Base-by-base conservation (phyloP, 2,329 filamentous ascomycete species). In the Furcasterigmium sp. region DNA sequence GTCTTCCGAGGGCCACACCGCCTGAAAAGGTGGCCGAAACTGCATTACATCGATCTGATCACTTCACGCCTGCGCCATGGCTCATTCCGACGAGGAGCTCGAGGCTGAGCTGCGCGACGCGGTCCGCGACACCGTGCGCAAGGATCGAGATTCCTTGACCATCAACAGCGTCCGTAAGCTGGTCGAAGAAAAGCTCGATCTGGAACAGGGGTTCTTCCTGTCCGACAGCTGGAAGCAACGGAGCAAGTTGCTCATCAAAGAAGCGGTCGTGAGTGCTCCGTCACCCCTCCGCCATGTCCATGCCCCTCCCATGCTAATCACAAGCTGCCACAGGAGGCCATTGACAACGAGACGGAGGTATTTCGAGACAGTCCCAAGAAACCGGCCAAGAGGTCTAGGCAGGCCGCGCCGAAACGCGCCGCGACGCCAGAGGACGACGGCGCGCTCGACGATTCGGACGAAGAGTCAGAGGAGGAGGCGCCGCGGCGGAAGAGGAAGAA, bases 191-290 rank as follows among this genome's bases (percentile, higher is more conserved):
- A 59, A 72, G 35, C 59, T 77, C 1, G 60, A 56, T 1, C 65
- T 83, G 2, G 67, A 72, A 0, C 59, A 69, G 1, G 74, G 69
- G 0, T 80, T 81, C 48, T 72, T 83, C 39, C 62, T 63, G 13
- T 49, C 55, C 2, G 60, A 50, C 0, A 60, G 71, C 14, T 84
- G 80, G 80, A 82, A 83, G 56, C 57, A 62, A 5, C 72, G 67
- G 50, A 82, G 78, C 57, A 83, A 82, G 53, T 56, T 59, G 1
- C 53, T 82, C n/a, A 80, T 84, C 49, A 73, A 73, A 41, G 61
- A 63, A 15, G 63, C 68, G 38, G 70, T 75, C n/a, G 80, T 82
- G 67, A 49, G 75, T 67, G 3, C 7, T 9, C 19, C 20, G 20
- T 9, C 10, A 9, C 23, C 15, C 37, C 21, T 5, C 23, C 15